phyloP scores from a whole-genome alignment of 805 yeast species.

The Saturnispora hagleri region DNA sequence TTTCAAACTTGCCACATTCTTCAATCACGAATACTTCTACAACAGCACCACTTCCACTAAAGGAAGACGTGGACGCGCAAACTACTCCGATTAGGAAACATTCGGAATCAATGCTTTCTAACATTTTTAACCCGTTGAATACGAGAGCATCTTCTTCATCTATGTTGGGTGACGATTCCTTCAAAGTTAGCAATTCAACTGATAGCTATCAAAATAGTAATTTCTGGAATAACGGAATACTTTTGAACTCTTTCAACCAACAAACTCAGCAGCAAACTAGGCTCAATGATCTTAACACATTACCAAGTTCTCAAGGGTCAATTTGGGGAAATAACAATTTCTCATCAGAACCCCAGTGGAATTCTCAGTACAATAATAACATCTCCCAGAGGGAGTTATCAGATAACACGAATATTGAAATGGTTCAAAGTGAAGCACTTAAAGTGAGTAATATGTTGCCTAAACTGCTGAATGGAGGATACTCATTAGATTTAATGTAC shows the following conservation, averaged over 20 bases:
- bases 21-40: conserved; percentile 5
- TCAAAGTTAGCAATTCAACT: not conserved
- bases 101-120: not conserved
- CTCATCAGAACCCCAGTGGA: not conserved
- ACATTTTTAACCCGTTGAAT: conserved; percentile 1
- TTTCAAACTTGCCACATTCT: conserved; percentile 3
- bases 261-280: not conserved
- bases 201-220: not conserved
- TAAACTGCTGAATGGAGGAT: conserved; percentile 10
- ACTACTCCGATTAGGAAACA: not conserved
- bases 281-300: not conserved
- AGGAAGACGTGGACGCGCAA: no score
- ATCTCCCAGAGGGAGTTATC: not conserved
- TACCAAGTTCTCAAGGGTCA: conserved; percentile 2
- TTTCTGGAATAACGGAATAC: not conserved
- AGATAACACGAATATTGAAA: not conserved
- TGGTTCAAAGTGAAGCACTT: conserved; percentile 33
- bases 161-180: not conserved
- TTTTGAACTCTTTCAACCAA: not conserved
- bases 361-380: not conserved
- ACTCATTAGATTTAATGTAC: conserved; percentile 19
- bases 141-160: not conserved
- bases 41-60: not conserved
- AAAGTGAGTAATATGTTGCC: conserved; percentile 32
- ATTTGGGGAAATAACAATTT: conserved; percentile 1